phyloP scores from a whole-genome alignment of 129 eudicot genomes.

The Flaveria linearis region DNA sequence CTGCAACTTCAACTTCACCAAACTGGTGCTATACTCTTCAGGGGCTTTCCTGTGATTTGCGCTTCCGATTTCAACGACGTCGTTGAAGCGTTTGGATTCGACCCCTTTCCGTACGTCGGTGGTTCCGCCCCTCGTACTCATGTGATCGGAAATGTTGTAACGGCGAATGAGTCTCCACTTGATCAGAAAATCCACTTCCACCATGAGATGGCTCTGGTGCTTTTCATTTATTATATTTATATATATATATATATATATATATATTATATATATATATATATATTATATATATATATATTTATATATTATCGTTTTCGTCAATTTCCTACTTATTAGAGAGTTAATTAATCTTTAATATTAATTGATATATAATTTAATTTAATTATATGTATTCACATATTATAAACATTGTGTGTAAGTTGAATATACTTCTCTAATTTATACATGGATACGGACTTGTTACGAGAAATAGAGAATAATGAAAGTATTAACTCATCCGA shows the following conservation, averaged over 20 bases:
- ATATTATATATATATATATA: too few relatives aligned
- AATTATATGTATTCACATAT: too few relatives aligned
- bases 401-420: too few relatives aligned
- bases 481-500: neutral
- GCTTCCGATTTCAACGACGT: slow-evolving; percentile 62
- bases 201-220: neutral
- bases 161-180: slow-evolving; percentile 21
- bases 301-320: neutral
- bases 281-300: too few relatives aligned
- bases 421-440: too few relatives aligned
- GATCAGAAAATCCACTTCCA: slow-evolving; percentile 23
- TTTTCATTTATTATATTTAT: neutral
- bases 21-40: slow-evolving; percentile 25
- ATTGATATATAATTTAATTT: too few relatives aligned
- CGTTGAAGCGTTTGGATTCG: slow-evolving; percentile 25
- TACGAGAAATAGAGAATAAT: too few relatives aligned
- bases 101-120: slow-evolving; percentile 8
- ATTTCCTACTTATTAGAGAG: neutral
- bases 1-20: slow-evolving; percentile 16
- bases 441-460: too few relatives aligned
- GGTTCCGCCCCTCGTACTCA: slow-evolving; percentile 53
- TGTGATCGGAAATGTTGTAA: slow-evolving; percentile 23
- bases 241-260: too few relatives aligned
- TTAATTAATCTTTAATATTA: too few relatives aligned
- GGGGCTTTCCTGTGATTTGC: slow-evolving; percentile 26